phyloP scores from a whole-genome alignment of 257 asterid genomes.

The Solanum chiquidenum region DNA sequence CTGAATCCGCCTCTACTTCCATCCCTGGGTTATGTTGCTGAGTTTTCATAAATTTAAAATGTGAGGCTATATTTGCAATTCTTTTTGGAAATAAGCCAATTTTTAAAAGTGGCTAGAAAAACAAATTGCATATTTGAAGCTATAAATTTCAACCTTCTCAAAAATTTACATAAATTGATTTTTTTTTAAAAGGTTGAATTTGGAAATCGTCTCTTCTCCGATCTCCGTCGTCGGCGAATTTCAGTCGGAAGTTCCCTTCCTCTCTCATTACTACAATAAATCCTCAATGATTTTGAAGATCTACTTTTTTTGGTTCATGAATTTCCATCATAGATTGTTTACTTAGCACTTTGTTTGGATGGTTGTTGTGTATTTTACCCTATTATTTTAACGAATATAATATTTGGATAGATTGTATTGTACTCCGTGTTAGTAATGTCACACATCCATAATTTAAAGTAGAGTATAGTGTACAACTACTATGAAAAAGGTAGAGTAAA shows the following conservation, averaged over 20 bases:
- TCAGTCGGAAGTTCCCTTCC: not conserved
- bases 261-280: not conserved
- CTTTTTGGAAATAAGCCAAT: not conserved
- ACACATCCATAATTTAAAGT: too few relatives aligned
- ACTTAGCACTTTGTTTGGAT: too few relatives aligned
- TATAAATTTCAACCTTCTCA: not conserved
- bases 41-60: not conserved
- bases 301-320: not conserved
- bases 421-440: too few relatives aligned
- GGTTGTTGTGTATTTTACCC: too few relatives aligned
- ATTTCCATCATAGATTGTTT: too few relatives aligned
- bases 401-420: too few relatives aligned
- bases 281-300: not conserved
- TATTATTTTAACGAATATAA: too few relatives aligned
- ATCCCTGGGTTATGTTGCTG: not conserved
- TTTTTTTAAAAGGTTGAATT: not conserved
- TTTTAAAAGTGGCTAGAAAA: not conserved
- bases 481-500: too few relatives aligned
- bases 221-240: not conserved
- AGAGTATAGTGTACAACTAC: too few relatives aligned
- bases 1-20: too few relatives aligned
- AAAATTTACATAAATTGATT: not conserved
- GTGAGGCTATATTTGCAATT: not conserved
- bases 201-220: not conserved
- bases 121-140: not conserved